A percentile compares a stretch with the other conserved stretches of the same genome.
These are phyloP conservation scores for Russula dissimulans DNA, from an alignment of 768 basidiomycete species.

Conservation along the genomic window DNA sequence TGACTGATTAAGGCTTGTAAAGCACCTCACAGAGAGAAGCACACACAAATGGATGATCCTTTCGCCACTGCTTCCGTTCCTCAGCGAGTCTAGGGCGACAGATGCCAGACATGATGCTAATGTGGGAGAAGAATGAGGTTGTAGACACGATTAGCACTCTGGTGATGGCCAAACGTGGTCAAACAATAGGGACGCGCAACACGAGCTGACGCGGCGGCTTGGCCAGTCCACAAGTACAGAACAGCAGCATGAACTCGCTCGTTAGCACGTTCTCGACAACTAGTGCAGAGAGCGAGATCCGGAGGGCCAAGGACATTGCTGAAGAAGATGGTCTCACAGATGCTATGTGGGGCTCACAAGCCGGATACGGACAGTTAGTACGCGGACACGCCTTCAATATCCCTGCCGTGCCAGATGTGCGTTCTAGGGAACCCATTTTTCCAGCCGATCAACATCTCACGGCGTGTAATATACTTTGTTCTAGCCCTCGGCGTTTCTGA, in stretches of 20 bases:
- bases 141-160: background rate
- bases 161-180: background rate
- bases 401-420: constrained; percentile 68
- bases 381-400: constrained; percentile 67
- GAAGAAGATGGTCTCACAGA: constrained; percentile 61
- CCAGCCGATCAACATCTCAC: background rate
- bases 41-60: constrained; percentile 98
- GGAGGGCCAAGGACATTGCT: constrained; percentile 39
- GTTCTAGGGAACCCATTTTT: constrained; percentile 23
- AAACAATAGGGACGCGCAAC: constrained; percentile 16
- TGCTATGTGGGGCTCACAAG: constrained; percentile 73
- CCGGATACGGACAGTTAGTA: constrained; percentile 69
- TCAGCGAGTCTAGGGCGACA: constrained; percentile 89
- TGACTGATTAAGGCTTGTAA: background rate
- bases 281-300: constrained; percentile 39
- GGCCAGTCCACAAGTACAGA: background rate
- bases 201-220: constrained; percentile 7
- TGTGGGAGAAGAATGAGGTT: background rate
- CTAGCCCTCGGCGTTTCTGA: constrained; percentile 85
- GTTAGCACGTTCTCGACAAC: constrained; percentile 57
- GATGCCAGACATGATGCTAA: constrained; percentile 68
- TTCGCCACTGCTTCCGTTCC: constrained; percentile 98
- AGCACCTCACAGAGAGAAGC: constrained; percentile 26
- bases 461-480: background rate
- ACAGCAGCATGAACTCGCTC: constrained; percentile 57